Base-by-base conservation (phyloP, 257 asterid species). In the Paulownia fortunei region DNA sequence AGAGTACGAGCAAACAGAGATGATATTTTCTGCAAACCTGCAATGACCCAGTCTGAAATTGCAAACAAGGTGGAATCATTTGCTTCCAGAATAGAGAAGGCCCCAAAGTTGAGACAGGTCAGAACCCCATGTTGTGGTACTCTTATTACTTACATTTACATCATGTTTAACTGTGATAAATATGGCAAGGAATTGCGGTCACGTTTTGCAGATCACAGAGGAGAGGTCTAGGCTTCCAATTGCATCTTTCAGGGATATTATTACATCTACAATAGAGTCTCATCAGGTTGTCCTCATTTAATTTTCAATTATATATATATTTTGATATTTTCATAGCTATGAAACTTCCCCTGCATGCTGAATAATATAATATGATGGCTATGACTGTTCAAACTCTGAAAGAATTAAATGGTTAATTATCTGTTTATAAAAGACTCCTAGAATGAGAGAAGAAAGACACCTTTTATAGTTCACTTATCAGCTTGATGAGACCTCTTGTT, bases 221-320 rank as follows among this genome's bases (percentile, higher is more conserved):
- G 76, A 42, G 67, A 90, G 96, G 87, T 87, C 97, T 60, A 91
- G 86, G 86, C 99, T 95, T 82, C 99, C 99, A 23, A 95, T 95
- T 76, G 81, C 94, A 79, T 89, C 96, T 73, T 95, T 90, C 88
- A 86, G 44, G 88, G 94, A 90, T 82, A 76, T 6, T 56, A 90
- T 95, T 82, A 90, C 89, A 63, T 88, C 96, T 74, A 85, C 91
- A 8, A 65, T 92, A 69, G 91, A 77, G 63, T 85, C 93, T 80
- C 74, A 91, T 85, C 99, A 95, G 99, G 99, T 94, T 46, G 26
- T 73, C 72, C 61, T 44, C 67, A 27, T 69, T 73, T 58, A 69
- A 55, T 27, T 65, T 58, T 75, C 6, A 9, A 32, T 72, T 62
- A 10, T 63, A 39, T 30, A 5, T 32, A 21, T 32, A 62, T 27